These are phyloP conservation scores for Rhizopogon roseolus DNA, from an alignment of 768 basidiomycete genomes.

Conservation along the genomic window DNA sequence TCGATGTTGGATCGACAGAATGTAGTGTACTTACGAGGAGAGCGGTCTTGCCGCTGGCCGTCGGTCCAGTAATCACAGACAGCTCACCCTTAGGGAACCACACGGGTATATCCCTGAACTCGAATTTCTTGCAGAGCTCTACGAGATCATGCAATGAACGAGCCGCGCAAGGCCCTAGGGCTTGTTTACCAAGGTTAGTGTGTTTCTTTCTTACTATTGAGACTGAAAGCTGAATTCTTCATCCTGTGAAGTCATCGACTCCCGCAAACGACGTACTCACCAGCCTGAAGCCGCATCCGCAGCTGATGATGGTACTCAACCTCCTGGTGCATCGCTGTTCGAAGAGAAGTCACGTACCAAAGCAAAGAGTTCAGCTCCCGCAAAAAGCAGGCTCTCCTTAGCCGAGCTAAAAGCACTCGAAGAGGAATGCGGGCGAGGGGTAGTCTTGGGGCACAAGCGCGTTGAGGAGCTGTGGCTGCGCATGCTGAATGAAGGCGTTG, in stretches of 20 bases:
- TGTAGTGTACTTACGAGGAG: constrained; percentile 26
- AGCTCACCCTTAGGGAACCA: constrained; percentile 43
- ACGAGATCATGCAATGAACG: constrained; percentile 80
- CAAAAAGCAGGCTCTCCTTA: constrained; percentile 45
- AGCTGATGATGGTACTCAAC: constrained; percentile 12
- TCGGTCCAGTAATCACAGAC: constrained; percentile 42
- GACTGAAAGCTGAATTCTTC: not conserved
- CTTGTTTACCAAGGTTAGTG: constrained; percentile 74
- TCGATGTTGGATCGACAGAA: not conserved
- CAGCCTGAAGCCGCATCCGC: constrained; percentile 15
- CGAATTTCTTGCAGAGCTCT: constrained; percentile 73
- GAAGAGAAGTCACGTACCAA: constrained; percentile 44
- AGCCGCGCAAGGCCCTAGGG: constrained; percentile 77
- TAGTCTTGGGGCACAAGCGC: constrained; percentile 50
- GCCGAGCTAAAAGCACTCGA: constrained; percentile 63
- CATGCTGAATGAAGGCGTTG: constrained; percentile 41
- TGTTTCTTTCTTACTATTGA: not conserved
- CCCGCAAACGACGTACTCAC: constrained; percentile 41
- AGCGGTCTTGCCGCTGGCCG: constrained; percentile 48
- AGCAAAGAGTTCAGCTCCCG: constrained; percentile 31
- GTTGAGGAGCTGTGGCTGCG: constrained; percentile 60
- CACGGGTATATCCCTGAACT: constrained; percentile 39
- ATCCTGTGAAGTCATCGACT: constrained; percentile 46
- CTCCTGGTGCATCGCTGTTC: constrained; percentile 51
- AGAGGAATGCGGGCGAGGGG: constrained; percentile 60